A percentile compares a stretch with the other conserved stretches of the same genome.
Evolutionary conservation across 352 stramenopile genomes (phyloP).

Genomic region (Phytopythium mirpurense): DNA sequence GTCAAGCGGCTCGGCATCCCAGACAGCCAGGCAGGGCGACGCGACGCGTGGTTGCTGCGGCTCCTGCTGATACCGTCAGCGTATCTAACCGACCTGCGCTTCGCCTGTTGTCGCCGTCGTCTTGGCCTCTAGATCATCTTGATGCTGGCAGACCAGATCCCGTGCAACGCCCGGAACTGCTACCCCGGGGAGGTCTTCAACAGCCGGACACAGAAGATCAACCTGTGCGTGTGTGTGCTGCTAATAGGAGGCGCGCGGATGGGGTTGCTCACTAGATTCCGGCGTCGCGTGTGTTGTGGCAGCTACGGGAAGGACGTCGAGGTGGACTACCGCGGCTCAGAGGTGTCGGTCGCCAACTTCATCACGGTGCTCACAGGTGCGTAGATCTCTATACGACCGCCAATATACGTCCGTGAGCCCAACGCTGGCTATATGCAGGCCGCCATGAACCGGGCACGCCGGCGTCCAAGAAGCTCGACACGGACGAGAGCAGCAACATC

Average conservation of each 20-base stretch:
- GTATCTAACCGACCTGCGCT: too few species aligned
- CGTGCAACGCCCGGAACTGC: conserved; percentile 89
- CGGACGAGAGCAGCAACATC: conserved; percentile 87
- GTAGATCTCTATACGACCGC: background rate
- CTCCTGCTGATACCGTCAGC: too few species aligned
- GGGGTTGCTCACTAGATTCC: background rate
- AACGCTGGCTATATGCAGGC: conserved; percentile 28
- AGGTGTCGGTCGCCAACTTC: conserved; percentile 97
- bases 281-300: background rate
- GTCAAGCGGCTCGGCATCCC: conserved; percentile 91
- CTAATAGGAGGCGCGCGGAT: background rate
- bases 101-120: background rate
- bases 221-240: conserved; percentile 33
- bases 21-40: conserved; percentile 80
- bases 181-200: conserved; percentile 90
- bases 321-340: conserved; percentile 93
- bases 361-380: conserved; percentile 89
- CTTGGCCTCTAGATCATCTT: conserved; percentile 85
- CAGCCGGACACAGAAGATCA: conserved; percentile 86
- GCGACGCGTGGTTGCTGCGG: too few species aligned
- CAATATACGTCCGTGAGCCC: too few species aligned
- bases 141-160: conserved; percentile 96
- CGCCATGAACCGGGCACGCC: conserved; percentile 85
- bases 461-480: conserved; percentile 85
- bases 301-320: conserved; percentile 90